Evolutionary conservation across 2,329 filamentous ascomycete species (phyloP).

Genomic region (Trichoderma gracile): DNA sequence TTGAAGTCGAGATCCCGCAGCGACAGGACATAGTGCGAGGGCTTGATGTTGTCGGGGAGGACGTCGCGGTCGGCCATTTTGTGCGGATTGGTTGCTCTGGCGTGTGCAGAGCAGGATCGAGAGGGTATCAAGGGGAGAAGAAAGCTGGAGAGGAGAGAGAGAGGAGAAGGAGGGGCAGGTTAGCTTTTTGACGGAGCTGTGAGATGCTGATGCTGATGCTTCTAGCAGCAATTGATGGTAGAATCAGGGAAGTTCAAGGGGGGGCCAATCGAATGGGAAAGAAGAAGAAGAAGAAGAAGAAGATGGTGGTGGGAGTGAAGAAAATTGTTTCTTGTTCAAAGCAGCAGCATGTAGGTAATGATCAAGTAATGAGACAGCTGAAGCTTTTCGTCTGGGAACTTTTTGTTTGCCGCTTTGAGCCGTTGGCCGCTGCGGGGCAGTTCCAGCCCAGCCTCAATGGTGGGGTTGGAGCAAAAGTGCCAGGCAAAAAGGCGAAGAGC

Average conservation of each 20-base stretch:
- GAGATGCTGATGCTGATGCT: background rate
- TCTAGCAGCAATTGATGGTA: background rate
- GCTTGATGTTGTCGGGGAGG: slow-evolving; percentile 68
- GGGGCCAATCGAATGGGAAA: background rate
- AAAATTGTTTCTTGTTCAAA: background rate
- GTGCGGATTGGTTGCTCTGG: slow-evolving; percentile 38
- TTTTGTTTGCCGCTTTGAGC: slow-evolving; percentile 11
- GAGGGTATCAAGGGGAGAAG: slow-evolving; percentile 32
- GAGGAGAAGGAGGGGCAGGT: background rate
- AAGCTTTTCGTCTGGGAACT: background rate
- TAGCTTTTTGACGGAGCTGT: slow-evolving; percentile 1
- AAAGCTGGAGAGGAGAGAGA: slow-evolving; percentile 26
- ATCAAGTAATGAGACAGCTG: background rate
- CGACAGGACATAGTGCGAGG: slow-evolving; percentile 80
- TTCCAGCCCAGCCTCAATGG: background rate
- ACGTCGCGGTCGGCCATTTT: slow-evolving; percentile 62
- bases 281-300: background rate
- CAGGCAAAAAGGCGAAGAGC: background rate
- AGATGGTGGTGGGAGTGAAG: background rate
- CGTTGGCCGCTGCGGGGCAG: slow-evolving; percentile 11
- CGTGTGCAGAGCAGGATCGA: slow-evolving; percentile 42
- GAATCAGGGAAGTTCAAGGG: background rate
- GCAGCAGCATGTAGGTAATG: slow-evolving; percentile 8
- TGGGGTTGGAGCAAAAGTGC: slow-evolving; percentile 1
- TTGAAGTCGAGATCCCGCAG: slow-evolving; percentile 79